A percentile compares a stretch with the other conserved stretches of the same genome.
Evolutionary conservation across 225 moss, liverwort and hornwort species (phyloP).

Genomic region (Polytrichum commune): DNA sequence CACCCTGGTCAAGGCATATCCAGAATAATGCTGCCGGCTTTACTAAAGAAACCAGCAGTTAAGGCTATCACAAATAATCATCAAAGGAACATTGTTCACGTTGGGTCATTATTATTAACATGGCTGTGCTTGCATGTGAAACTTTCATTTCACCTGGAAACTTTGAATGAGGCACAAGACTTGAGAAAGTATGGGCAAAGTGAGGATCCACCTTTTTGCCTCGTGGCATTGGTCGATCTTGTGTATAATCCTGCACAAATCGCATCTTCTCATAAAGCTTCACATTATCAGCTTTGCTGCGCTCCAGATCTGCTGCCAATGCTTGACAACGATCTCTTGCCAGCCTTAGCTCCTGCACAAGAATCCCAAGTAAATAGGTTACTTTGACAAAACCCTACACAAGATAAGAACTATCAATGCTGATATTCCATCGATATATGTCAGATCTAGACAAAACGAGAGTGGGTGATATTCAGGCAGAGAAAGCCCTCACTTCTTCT

Average conservation of each 20-base stretch:
- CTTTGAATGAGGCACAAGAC: background rate
- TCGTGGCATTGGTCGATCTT: constrained; percentile 74
- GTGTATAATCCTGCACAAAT: constrained; percentile 93
- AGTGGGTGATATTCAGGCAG: no score
- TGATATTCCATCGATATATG: no score
- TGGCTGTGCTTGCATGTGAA: no score
- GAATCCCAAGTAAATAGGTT: background rate
- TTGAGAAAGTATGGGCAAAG: constrained; percentile 3
- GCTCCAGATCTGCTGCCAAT: constrained; percentile 80
- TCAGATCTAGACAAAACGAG: no score
- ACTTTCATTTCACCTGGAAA: background rate
- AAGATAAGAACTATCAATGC: no score
- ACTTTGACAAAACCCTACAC: background rate
- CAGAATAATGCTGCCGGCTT: no score
- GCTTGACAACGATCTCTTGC: constrained; percentile 76
- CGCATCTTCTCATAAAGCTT: constrained; percentile 97
- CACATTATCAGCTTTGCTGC: constrained; percentile 90
- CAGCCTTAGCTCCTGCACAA: constrained; percentile 71
- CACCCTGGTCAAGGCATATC: background rate
- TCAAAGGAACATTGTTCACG: no score
- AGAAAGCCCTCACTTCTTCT: constrained; percentile 56
- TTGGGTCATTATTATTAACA: no score
- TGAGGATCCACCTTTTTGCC: constrained; percentile 65
- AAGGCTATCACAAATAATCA: no score
- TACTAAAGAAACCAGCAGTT: no score